Conservation (phyloP, 2,329 filamentous ascomycete species). For the Scleromitrula shiraiana region DNA sequence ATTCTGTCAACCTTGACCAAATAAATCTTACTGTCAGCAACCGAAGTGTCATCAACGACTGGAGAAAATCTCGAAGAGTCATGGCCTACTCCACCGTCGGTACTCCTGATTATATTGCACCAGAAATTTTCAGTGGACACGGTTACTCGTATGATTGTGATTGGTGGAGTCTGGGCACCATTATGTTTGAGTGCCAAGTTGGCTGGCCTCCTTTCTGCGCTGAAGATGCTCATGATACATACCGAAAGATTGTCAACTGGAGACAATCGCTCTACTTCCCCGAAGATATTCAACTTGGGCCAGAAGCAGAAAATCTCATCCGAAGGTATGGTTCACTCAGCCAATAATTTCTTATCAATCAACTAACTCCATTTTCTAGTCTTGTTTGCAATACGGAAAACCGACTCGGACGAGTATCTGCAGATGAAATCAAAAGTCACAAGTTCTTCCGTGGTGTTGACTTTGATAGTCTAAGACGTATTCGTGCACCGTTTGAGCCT, state of each 20-base stretch:
- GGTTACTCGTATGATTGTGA: constrained; percentile 96
- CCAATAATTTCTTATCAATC: background rate
- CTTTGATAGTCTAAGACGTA: constrained; percentile 85
- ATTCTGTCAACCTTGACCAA: constrained; percentile 92
- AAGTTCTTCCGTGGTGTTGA: constrained; percentile 95
- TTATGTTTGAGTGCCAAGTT: constrained; percentile 99
- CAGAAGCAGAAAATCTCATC: constrained; percentile 86
- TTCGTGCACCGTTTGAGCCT: constrained; percentile 93
- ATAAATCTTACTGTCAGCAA: constrained; percentile 98
- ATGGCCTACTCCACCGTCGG: constrained; percentile 98
- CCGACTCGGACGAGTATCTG: constrained; percentile 78
- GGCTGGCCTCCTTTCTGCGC: constrained; percentile 99
- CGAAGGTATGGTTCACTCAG: constrained; percentile 55
- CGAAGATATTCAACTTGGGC: constrained; percentile 81
- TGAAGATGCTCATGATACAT: constrained; percentile 94
- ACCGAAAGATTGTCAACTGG: constrained; percentile 99
- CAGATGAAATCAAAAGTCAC: constrained; percentile 87
- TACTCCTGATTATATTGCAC: constrained; percentile 96
- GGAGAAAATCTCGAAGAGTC: constrained; percentile 88
- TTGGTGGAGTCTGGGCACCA: constrained; percentile 98
- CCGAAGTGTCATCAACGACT: constrained; percentile 95
- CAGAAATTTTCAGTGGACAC: constrained; percentile 94
- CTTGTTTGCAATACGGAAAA: constrained; percentile 92
- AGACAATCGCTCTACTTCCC: constrained; percentile 92
- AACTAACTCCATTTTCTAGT: constrained; percentile 40